Conservation (phyloP, 2,329 filamentous ascomycete species). For the Pezicula radicicola region DNA sequence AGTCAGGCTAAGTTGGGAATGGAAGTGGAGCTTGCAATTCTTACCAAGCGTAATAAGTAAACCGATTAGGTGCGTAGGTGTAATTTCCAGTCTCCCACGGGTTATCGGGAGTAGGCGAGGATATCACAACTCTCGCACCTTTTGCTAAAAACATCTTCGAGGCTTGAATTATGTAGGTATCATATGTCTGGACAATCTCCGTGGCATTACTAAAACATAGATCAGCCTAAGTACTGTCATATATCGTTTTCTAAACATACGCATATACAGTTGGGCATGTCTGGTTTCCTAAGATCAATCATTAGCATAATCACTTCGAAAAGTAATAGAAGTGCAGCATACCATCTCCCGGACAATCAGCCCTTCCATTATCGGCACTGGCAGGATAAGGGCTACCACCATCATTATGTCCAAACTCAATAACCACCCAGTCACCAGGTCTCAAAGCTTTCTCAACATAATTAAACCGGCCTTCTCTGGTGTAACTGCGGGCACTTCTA, state of each 20-base stretch:
- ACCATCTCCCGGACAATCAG: conserved; percentile 46
- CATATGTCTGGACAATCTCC: conserved; percentile 26
- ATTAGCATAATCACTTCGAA: neutral
- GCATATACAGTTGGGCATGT: conserved; percentile 17
- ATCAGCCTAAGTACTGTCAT: neutral
- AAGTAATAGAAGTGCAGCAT: conserved; percentile 5
- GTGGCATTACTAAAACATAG: conserved; percentile 11
- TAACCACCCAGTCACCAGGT: conserved; percentile 62
- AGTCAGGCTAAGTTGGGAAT: neutral
- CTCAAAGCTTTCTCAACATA: conserved; percentile 49
- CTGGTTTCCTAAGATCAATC: conserved; percentile 10
- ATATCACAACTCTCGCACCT: conserved; percentile 59
- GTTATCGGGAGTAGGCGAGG: conserved; percentile 61
- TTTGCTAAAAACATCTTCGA: conserved; percentile 37
- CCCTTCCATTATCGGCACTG: conserved; percentile 55
- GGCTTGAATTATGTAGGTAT: conserved; percentile 22
- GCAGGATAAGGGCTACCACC: conserved; percentile 49
- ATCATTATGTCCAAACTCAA: conserved; percentile 74
- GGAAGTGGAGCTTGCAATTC: neutral
- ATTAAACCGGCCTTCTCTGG: conserved; percentile 62
- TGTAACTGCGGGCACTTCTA: conserved; percentile 62
- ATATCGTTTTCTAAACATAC: neutral
- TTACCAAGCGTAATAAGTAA: conserved; percentile 45
- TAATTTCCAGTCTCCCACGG: conserved; percentile 54
- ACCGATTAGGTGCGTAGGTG: conserved; percentile 42